Conservation (phyloP, 257 asterid species). For the Gentiana macrophylla region DNA sequence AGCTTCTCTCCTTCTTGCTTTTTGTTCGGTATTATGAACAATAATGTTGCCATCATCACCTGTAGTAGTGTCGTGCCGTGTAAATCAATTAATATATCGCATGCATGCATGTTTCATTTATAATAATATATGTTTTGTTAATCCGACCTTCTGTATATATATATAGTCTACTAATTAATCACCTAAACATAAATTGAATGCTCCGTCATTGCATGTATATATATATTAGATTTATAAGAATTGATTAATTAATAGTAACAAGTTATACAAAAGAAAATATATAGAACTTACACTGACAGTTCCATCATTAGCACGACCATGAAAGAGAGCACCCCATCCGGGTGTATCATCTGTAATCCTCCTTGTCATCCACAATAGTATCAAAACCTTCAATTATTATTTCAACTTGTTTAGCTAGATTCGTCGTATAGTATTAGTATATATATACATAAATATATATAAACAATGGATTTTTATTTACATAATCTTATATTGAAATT, state of each 20-base stretch:
- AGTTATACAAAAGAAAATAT: neutral
- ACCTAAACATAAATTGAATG: neutral
- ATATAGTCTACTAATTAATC: neutral
- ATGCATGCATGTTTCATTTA: too few relatives aligned
- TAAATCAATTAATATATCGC: too few relatives aligned
- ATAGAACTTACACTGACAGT: constrained; percentile 60
- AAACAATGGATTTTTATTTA: too few relatives aligned
- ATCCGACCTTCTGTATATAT: neutral
- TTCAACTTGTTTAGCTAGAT: too few relatives aligned
- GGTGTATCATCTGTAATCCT: constrained; percentile 79
- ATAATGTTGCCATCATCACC: constrained; percentile 88
- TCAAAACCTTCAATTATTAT: constrained; percentile 27
- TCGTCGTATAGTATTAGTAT: too few relatives aligned
- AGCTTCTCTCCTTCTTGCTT: constrained; percentile 68
- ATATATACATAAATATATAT: too few relatives aligned
- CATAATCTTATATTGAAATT: neutral
- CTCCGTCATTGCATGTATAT: too few relatives aligned
- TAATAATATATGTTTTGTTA: too few relatives aligned
- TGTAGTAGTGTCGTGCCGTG: neutral
- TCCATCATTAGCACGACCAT: constrained; percentile 86
- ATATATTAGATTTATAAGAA: too few relatives aligned
- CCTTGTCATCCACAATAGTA: constrained; percentile 91
- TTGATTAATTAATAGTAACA: neutral
- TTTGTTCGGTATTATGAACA: constrained; percentile 78
- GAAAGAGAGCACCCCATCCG: constrained; percentile 82